Percentiles rank a stretch among this genome's conserved stretches.
These are phyloP conservation scores for Myotisia sp. DNA, from an alignment of 2,329 filamentous ascomycete genomes.

Conservation along the genomic window DNA sequence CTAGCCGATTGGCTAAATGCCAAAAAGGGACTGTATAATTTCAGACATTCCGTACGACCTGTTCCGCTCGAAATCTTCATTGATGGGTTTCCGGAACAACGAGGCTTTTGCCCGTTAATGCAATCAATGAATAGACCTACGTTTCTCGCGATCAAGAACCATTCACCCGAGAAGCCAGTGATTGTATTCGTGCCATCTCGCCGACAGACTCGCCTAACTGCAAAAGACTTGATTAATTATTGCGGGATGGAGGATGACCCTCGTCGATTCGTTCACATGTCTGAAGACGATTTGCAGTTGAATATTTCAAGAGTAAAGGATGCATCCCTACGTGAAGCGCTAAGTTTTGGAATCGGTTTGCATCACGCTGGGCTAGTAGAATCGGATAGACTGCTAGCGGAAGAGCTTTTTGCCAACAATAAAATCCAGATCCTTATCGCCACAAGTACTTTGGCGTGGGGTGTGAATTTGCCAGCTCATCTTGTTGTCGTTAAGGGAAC, in stretches of 20 bases:
- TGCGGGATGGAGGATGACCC: constrained; percentile 99
- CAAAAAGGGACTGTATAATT: constrained; percentile 91
- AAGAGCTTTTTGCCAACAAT: constrained; percentile 92
- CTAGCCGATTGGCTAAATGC: constrained; percentile 94
- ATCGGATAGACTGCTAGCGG: constrained; percentile 76
- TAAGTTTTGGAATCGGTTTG: constrained; percentile 91
- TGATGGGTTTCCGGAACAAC: constrained; percentile 87
- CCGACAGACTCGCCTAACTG: constrained; percentile 84
- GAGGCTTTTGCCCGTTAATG: constrained; percentile 95
- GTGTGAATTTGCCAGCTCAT: constrained; percentile 92
- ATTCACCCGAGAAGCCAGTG: constrained; percentile 90
- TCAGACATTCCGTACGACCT: constrained; percentile 88
- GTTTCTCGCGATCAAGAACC: constrained; percentile 88
- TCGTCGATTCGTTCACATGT: constrained; percentile 81
- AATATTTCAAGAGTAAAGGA: constrained; percentile 88
- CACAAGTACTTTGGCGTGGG: constrained; percentile 93
- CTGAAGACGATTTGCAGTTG: constrained; percentile 79
- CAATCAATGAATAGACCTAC: constrained; percentile 98
- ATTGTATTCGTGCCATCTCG: constrained; percentile 97
- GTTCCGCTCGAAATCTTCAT: constrained; percentile 95
- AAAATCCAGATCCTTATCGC: constrained; percentile 96
- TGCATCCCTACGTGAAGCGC: constrained; percentile 77
- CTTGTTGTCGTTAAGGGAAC: constrained; percentile 96
- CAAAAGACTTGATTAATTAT: constrained; percentile 90
- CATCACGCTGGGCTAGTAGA: constrained; percentile 96